A percentile compares a stretch with the other conserved stretches of the same genome.
These are phyloP conservation scores for Petunia hybrid DNA, from an alignment of 305 asterid genomes.

Conservation along the genomic window DNA sequence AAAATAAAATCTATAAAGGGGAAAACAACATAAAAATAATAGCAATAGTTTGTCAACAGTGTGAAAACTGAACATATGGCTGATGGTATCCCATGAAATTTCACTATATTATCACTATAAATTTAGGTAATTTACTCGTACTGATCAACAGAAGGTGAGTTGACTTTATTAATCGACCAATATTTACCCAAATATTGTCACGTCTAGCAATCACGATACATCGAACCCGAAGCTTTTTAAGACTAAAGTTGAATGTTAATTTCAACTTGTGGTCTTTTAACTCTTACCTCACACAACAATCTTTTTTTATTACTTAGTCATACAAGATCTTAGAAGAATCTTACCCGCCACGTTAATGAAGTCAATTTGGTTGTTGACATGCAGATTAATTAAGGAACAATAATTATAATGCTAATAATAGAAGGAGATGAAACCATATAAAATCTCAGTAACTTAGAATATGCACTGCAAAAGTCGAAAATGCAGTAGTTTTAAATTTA, in stretches of 20 bases:
- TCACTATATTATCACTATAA: not conserved
- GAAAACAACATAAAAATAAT: not conserved
- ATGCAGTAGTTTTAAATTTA: not conserved
- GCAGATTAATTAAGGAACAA: conserved; percentile 5
- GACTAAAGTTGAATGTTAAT: too few relatives aligned
- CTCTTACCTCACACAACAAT: too few relatives aligned
- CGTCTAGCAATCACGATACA: too few relatives aligned
- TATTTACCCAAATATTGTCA: not conserved
- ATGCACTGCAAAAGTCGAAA: not conserved
- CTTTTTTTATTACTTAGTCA: too few relatives aligned
- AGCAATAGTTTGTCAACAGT: not conserved
- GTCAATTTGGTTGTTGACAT: conserved; percentile 26
- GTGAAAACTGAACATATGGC: not conserved
- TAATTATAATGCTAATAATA: not conserved
- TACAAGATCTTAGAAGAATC: not conserved
- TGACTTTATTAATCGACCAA: not conserved
- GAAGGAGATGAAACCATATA: not conserved
- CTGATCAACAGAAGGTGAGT: too few relatives aligned
- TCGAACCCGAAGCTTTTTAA: not conserved
- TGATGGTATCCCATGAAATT: not conserved
- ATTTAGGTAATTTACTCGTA: not conserved
- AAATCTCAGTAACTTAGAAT: not conserved
- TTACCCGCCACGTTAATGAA: not conserved
- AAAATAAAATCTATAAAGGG: not conserved
- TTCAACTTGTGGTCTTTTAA: too few relatives aligned